Conservation (phyloP, 2,329 filamentous ascomycete genomes). For the Talaromyces amestolkiae region DNA sequence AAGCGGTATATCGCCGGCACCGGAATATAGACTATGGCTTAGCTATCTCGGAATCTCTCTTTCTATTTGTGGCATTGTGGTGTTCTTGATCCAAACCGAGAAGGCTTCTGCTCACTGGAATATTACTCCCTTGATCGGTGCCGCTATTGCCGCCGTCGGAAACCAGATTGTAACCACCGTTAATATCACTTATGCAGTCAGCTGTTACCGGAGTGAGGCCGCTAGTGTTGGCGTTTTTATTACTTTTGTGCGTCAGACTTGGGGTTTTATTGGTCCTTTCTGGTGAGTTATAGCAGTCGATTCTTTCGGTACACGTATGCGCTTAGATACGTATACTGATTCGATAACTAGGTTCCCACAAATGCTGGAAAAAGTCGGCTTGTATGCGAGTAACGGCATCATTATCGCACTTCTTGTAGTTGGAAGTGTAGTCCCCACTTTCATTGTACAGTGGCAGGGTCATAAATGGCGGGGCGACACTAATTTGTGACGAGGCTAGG, state of each 20-base stretch:
- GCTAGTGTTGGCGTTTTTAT: constrained; percentile 61
- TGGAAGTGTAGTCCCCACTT: constrained; percentile 31
- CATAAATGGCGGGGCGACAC: not conserved
- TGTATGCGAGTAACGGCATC: constrained; percentile 30
- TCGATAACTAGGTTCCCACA: constrained; percentile 21
- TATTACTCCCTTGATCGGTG: constrained; percentile 56
- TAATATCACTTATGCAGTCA: constrained; percentile 59
- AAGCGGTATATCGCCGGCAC: not conserved
- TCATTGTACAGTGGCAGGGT: constrained; percentile 23
- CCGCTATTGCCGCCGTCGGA: constrained; percentile 52
- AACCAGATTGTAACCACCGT: constrained; percentile 63
- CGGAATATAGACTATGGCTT: constrained; percentile 48
- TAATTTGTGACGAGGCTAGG: not conserved
- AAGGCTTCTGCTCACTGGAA: constrained; percentile 49
- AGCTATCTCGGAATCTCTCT: constrained; percentile 54
- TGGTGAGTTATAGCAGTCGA: not conserved
- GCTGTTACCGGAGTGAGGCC: constrained; percentile 54
- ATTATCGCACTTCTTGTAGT: constrained; percentile 30
- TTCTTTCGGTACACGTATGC: constrained; percentile 29
- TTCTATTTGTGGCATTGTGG: constrained; percentile 52
- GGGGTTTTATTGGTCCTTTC: constrained; percentile 49
- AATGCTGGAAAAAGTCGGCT: constrained; percentile 36
- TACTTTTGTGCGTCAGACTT: constrained; percentile 55
- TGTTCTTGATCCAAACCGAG: constrained; percentile 53
- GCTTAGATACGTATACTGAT: not conserved